Base-by-base conservation (phyloP, 2,329 filamentous ascomycete species). In the Trichoderma sp. region DNA sequence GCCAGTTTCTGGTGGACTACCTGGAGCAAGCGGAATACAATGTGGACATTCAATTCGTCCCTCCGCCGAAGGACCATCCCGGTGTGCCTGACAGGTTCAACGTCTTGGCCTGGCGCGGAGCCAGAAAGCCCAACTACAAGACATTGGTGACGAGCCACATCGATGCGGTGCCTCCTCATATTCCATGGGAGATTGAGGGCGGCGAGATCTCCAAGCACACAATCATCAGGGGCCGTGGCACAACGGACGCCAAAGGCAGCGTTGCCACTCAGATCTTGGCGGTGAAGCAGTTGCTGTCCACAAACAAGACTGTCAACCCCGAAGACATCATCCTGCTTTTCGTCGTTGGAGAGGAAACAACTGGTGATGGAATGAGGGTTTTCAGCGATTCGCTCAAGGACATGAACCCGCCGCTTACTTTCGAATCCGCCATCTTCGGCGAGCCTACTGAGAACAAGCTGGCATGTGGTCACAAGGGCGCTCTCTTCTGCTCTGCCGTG, bases 391-490 rank as follows among this genome's bases (percentile, higher is more conserved):
- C 75, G 0, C 68, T 80, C 1, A 69, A 73, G 15, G 64, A 74
- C 6, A 73, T 78, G 52, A 73, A 78, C 34, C 75, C 78, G 19
- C 79, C 75, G 17, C 76, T 77, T 4, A 70, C 72, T 2, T 83
- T 88, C 25, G 84, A 90, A 37, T 88, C 92, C 4, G 89, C 92
- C 73, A 91, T 95, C 74, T 98, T 97, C 75, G 94, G 95, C 48
- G 95, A 99, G 77, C 94, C 94, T 0, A 99, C 95, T 0, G 93
- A 97, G 74, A 87, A 90, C 72, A 92, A 91, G 78, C 89, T 98
- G 22, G 93, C 93, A 0, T 90, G 92, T 66, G 95, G 94, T 2
- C 94, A 98, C 84, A 98, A 99, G 81, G 94, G 95, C 48, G 91
- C 89, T 67, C 77, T 93, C 4, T 85, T 85, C 53, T 90, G 93